A percentile compares a stretch with the other conserved stretches of the same genome.
Conservation (phyloP, 73 alveolate genomes). For the Paramecium sonneborni region DNA sequence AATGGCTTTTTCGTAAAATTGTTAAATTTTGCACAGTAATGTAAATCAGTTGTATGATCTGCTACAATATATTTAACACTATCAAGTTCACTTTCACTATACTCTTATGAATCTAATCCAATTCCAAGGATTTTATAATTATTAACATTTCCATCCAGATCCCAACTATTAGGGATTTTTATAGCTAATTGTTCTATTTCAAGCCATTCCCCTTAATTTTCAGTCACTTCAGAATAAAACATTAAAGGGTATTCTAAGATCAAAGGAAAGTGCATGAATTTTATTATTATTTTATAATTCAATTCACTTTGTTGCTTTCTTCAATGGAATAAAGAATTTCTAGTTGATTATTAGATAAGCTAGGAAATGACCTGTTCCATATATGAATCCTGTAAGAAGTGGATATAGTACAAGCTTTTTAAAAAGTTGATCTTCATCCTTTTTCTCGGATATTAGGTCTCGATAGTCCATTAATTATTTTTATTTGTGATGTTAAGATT, state of each 20-base stretch:
- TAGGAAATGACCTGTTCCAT: constrained; percentile 36
- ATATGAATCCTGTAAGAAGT: neutral
- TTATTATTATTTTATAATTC: neutral
- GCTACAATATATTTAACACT: neutral
- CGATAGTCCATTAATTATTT: constrained; percentile 23
- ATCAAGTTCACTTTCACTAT: neutral
- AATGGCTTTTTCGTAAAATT: constrained; percentile 12
- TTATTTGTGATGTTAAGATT: constrained; percentile 49
- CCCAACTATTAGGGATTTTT: neutral
- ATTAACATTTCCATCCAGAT: neutral
- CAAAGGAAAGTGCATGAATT: neutral
- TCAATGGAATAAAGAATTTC: neutral
- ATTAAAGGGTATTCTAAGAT: neutral
- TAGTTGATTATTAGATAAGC: constrained; percentile 19
- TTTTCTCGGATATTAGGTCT: constrained; percentile 5
- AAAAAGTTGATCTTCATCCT: neutral
- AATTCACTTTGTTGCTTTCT: constrained; percentile 10
- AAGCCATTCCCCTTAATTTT: neutral
- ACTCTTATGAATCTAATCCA: neutral
- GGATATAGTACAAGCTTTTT: constrained; percentile 9
- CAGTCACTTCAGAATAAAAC: neutral
- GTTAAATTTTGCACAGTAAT: neutral
- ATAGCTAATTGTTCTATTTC: neutral
- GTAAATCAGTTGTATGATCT: constrained; percentile 42
- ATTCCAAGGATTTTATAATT: neutral